Conservation (phyloP, 2,329 filamentous ascomycete species). For the Amauroascus verrucosus region DNA sequence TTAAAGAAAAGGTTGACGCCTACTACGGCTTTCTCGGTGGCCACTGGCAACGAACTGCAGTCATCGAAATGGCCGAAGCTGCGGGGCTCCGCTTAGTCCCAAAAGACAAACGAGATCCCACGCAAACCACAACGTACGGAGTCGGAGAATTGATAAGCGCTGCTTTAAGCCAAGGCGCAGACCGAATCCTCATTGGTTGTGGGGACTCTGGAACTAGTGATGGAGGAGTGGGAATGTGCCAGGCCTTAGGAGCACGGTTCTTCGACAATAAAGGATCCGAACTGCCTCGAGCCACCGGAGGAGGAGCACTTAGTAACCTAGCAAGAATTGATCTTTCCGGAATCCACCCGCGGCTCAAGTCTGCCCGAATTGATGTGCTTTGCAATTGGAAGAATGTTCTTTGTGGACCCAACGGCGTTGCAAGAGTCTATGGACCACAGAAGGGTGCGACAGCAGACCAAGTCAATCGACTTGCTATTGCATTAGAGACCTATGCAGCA, state of each 20-base stretch:
- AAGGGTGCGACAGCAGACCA: slow-evolving; percentile 41
- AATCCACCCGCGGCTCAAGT: slow-evolving; percentile 31
- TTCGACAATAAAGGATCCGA: slow-evolving; percentile 30
- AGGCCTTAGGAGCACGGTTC: slow-evolving; percentile 42
- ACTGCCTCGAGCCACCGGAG: slow-evolving; percentile 35
- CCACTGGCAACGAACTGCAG: slow-evolving; percentile 31
- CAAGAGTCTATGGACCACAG: slow-evolving; percentile 43
- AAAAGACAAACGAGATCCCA: slow-evolving; percentile 36
- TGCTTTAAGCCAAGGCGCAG: slow-evolving; percentile 39
- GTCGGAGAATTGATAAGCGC: slow-evolving; percentile 42
- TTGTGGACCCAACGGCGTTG: slow-evolving; percentile 41
- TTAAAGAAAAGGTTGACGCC: slow-evolving; percentile 34
- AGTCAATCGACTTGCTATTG: slow-evolving; percentile 34
- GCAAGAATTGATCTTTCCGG: slow-evolving; percentile 32
- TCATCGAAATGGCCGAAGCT: slow-evolving; percentile 46
- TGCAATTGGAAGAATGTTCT: slow-evolving; percentile 46
- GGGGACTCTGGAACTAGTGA: slow-evolving; percentile 48
- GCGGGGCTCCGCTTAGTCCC: slow-evolving; percentile 45
- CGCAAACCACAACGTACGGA: slow-evolving; percentile 42
- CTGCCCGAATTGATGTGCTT: slow-evolving; percentile 39
- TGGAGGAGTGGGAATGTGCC: slow-evolving; percentile 45
- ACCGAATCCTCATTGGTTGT: slow-evolving; percentile 42
- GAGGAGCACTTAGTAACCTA: slow-evolving; percentile 32
- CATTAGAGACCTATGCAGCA: slow-evolving; percentile 36
- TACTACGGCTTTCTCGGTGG: slow-evolving; percentile 39